Percentiles rank a stretch among this genome's conserved stretches.
Evolutionary conservation across 192 early-diverging fungal genomes (phyloP).

Genomic region (Backusella tarrabulga): DNA sequence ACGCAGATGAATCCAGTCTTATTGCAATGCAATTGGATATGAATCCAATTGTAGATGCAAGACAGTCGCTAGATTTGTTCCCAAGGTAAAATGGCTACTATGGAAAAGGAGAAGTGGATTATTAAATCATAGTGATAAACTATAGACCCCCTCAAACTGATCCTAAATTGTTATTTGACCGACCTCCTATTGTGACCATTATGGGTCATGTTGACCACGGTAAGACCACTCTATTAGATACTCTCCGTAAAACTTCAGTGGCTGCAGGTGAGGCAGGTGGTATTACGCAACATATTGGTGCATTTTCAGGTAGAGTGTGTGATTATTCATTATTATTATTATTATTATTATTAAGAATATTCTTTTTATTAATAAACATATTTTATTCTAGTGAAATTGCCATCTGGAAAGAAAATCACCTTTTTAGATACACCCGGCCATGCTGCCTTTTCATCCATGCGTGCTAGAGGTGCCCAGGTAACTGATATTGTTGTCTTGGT

Average conservation of each 20-base stretch:
- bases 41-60: conserved; percentile 73
- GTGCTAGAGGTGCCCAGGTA: conserved; percentile 86
- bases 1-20: conserved; percentile 81
- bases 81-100: conserved; percentile 42
- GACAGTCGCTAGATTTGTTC: conserved; percentile 54
- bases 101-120: neutral
- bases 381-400: conserved; percentile 48
- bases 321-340: too few relatives aligned
- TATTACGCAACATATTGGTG: conserved; percentile 99
- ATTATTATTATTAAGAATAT: neutral
- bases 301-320: conserved; percentile 67
- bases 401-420: conserved; percentile 76
- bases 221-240: conserved; percentile 93
- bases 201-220: conserved; percentile 99
- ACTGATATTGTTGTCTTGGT: conserved; percentile 98
- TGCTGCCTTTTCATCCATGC: conserved; percentile 93
- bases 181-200: conserved; percentile 95
- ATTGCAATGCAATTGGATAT: conserved; percentile 87
- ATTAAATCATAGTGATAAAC: neutral
- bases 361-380: neutral
- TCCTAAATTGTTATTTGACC: conserved; percentile 66
- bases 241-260: conserved; percentile 87
- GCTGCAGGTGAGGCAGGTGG: conserved; percentile 94
- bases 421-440: conserved; percentile 98
- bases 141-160: conserved; percentile 65